A percentile compares a stretch with the other conserved stretches of the same genome.
phyloP scores from a whole-genome alignment of 2,329 filamentous ascomycete species.

The Diaporthe sp. region DNA sequence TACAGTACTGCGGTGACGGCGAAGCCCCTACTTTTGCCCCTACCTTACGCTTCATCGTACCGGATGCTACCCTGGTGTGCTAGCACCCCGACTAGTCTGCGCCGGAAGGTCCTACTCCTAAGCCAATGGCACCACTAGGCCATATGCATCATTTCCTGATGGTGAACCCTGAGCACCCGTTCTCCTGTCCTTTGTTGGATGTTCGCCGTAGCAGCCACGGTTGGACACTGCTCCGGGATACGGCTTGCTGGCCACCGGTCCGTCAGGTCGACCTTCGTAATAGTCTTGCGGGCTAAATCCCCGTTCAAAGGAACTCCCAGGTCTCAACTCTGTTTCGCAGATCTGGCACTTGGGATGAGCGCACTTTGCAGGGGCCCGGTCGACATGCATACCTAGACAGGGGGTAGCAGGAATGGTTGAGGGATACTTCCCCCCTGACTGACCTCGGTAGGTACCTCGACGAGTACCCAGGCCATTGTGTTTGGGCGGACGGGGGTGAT shows the following conservation, averaged over 20 bases:
- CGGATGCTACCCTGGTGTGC: constrained; percentile 24
- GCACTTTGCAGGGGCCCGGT: constrained; percentile 17
- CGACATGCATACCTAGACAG: constrained; percentile 18
- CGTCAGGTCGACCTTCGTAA: background rate
- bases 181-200: background rate
- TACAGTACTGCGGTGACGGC: constrained; percentile 15
- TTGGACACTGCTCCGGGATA: background rate
- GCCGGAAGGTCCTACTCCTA: background rate
- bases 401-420: background rate
- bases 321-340: constrained; percentile 33
- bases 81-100: constrained; percentile 8
- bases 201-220: background rate
- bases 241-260: constrained; percentile 1
- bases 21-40: constrained; percentile 9
- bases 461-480: background rate
- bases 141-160: constrained; percentile 11
- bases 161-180: background rate
- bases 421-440: constrained; percentile 1
- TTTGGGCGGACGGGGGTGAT: background rate
- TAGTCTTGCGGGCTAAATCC: constrained; percentile 15
- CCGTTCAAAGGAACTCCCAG: constrained; percentile 18
- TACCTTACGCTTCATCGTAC: constrained; percentile 19
- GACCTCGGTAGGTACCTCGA: constrained; percentile 25
- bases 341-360: constrained; percentile 25
- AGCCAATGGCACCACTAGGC: constrained; percentile 9